A percentile compares a stretch with the other conserved stretches of the same genome.
These are phyloP conservation scores for Aspergillus sp. DNA, from an alignment of 2,329 filamentous ascomycete species.

Conservation along the genomic window DNA sequence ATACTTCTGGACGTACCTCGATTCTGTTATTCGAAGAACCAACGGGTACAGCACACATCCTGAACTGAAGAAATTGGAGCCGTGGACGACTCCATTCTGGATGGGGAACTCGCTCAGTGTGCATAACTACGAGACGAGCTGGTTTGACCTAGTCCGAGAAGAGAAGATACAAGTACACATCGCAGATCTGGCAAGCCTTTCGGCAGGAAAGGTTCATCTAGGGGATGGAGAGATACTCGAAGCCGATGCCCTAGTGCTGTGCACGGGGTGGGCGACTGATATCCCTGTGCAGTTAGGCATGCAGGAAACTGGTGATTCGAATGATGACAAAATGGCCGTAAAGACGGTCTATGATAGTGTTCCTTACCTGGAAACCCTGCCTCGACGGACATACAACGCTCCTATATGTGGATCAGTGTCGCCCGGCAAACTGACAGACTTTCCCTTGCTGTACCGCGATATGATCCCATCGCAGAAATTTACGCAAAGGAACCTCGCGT, in stretches of 20 bases:
- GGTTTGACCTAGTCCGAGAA: conserved; percentile 53
- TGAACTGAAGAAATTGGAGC: conserved; percentile 38
- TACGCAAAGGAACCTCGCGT: not conserved
- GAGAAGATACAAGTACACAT: conserved; percentile 53
- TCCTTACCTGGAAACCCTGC: not conserved
- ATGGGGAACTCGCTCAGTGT: conserved; percentile 56
- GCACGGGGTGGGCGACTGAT: not conserved
- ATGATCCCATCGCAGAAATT: not conserved
- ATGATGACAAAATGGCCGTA: not conserved
- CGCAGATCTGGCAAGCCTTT: conserved; percentile 50
- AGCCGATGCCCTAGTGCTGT: not conserved
- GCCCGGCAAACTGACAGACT: not conserved
- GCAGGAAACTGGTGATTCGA: not conserved
- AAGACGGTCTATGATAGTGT: not conserved
- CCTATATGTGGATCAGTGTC: not conserved
- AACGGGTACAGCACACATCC: conserved; percentile 42
- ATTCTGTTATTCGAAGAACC: conserved; percentile 43
- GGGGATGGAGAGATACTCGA: conserved; percentile 33
- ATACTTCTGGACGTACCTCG: conserved; percentile 53
- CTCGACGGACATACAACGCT: not conserved
- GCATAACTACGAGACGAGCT: conserved; percentile 55
- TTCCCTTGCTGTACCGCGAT: not conserved
- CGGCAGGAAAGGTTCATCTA: conserved; percentile 45
- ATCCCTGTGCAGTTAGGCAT: not conserved
- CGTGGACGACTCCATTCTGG: conserved; percentile 45